Base-by-base conservation (phyloP, 805 yeast genomes). In the Debaryomyces tyrocola region DNA sequence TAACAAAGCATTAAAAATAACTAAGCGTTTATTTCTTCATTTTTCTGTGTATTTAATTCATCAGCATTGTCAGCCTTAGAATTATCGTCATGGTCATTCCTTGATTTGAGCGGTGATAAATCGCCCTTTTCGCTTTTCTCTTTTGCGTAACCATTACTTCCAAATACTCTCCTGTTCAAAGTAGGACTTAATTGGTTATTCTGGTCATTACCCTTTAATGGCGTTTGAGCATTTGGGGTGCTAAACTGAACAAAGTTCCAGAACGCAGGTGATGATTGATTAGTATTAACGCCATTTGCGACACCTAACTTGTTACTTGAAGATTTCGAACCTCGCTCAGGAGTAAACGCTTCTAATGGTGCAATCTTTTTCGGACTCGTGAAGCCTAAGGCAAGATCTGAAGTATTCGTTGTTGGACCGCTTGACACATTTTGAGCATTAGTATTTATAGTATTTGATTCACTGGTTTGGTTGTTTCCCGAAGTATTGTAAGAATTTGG, bases 181-280 rank as follows among this genome's bases (percentile, higher is more conserved):
- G 76, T 71, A 4, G 78, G 78, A 45, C 75, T 70, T 10, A 65
- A 68, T 44, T 64, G 69, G 21, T 67, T 63, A 44, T 60, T 66
- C 40, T 64, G 75, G 12, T 67, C 75, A 38, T 72, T 67, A 45
- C 63, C 58, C 44, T 72, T 69, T 33, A 66, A 52, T 1, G 78
- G 75, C 0, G 75, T 72, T 49, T 72, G 76, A 7, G 73, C 75
- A 45, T 70, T 70, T 3, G 76, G 77, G 4, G 77, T 73, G 47
- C 73, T 69, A 47, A 91, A 83, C 58, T 90, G 96, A 59, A 91
- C 89, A 68, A 88, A 84, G 61, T 87, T 88, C 97, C 97, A 89
- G 48, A 91, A 80, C 14, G 96, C 97, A 1, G 98, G 98, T 1
- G 96, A 88, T 27, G 85, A 80, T 69, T 66, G 79, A 68, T 70